Base-by-base conservation (phyloP, 768 basidiomycete genomes). In the Russula compacta region DNA sequence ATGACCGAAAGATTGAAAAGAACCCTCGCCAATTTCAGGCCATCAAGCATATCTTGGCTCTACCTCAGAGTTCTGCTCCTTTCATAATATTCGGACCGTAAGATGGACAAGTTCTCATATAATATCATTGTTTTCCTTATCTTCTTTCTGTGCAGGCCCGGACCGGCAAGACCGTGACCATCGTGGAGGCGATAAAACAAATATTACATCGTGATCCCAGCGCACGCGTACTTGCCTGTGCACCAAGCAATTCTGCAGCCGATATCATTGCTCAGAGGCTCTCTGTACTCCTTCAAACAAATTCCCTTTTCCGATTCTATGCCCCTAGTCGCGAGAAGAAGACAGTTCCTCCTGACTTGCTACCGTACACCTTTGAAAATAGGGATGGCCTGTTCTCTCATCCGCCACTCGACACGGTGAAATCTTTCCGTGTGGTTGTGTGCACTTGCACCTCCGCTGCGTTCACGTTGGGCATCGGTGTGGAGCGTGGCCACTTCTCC, bases 81-180 rank as follows among this genome's bases (percentile, higher is more conserved):
- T 85, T 84, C 63, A 73, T 83, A 8, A 70, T 85, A 5, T 85
- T 84, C 69, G 85, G 85, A 38, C 85, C 85, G 84, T 84, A 68
- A 65, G 83, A 78, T 21, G 2, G 17, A n/a, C 17, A 7, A 33
- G 11, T 46, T 14, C 10, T 61, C 29, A 4, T 24, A 12, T n/a
- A 19, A 33, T 10, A 24, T 58, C 43, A 9, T 10, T 3, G 44
- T 47, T 35, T 36, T 11, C 19, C 24, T 49, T 4, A 21, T 42
- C 36, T 11, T 35, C 21, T n/a, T n/a, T 36, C 33, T 52, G 6
- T 12, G 19, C 56, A 83, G 83, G 0, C 82, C 82, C 4, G 83
- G 83, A 86, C 85, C 0, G 85, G 85, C 0, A 87, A 87, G 69
- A 86, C 85, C 0, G 77, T 85, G 24, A 86, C 84, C 0, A 73